phyloP scores from a whole-genome alignment of 805 yeast genomes.

The Candida broadrunensis region DNA sequence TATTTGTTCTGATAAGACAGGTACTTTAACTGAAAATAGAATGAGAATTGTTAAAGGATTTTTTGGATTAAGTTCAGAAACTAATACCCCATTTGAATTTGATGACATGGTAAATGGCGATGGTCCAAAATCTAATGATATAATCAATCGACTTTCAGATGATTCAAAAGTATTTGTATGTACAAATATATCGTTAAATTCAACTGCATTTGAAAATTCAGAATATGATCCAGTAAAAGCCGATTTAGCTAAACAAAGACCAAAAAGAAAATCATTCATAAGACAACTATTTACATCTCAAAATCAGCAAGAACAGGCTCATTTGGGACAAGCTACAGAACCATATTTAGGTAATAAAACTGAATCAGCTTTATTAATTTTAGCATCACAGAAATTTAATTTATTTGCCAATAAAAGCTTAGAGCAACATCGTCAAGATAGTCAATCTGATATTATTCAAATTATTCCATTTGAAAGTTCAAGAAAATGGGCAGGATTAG shows the following conservation, averaged over 20 bases:
- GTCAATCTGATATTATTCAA: slow-evolving; percentile 48
- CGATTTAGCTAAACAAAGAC: slow-evolving; percentile 21
- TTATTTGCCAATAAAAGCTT: slow-evolving; percentile 42
- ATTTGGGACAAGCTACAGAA: slow-evolving; percentile 36
- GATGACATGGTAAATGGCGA: slow-evolving; percentile 39
- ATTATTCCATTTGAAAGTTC: slow-evolving; percentile 88
- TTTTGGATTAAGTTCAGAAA: slow-evolving; percentile 45
- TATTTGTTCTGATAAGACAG: slow-evolving; percentile 95
- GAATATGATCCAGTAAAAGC: slow-evolving; percentile 34
- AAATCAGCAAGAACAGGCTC: slow-evolving; percentile 9
- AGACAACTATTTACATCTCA: slow-evolving; percentile 19
- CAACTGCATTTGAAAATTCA: slow-evolving; percentile 86
- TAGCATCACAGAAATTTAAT: slow-evolving; percentile 59
- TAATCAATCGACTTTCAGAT: slow-evolving; percentile 16
- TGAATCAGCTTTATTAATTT: slow-evolving; percentile 78
- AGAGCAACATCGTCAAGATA: slow-evolving; percentile 32
- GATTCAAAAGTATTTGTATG: slow-evolving; percentile 24
- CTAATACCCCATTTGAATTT: slow-evolving; percentile 33
- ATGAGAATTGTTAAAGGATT: slow-evolving; percentile 87
- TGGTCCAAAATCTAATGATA: slow-evolving; percentile 20
- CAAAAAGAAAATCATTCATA: slow-evolving; percentile 25
- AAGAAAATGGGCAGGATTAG: slow-evolving; percentile 89
- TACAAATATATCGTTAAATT: slow-evolving; percentile 70
- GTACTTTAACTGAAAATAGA: slow-evolving; percentile 89
- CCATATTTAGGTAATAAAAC: slow-evolving; percentile 90